phyloP scores from a whole-genome alignment of 2,329 filamentous ascomycete genomes.

The Ceratocystis harringtonii region DNA sequence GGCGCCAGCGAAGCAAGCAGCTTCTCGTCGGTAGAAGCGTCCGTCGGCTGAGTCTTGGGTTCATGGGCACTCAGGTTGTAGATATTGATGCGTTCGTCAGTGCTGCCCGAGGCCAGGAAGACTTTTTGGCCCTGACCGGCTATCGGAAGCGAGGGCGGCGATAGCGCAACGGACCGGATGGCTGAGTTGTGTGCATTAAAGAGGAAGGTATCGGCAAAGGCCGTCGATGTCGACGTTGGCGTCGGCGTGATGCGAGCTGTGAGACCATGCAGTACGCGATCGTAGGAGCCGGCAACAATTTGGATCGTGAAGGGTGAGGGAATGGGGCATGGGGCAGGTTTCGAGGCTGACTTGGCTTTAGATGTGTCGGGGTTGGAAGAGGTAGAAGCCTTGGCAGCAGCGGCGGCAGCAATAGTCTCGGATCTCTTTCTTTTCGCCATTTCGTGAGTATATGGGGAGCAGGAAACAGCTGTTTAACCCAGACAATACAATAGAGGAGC shows the following conservation, averaged over 20 bases:
- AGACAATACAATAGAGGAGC: background rate
- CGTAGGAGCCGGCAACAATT: conserved; percentile 85
- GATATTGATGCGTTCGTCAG: conserved; percentile 87
- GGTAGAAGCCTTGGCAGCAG: conserved; percentile 23
- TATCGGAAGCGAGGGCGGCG: conserved; percentile 50
- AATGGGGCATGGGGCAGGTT: conserved; percentile 12
- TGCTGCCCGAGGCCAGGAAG: conserved; percentile 78
- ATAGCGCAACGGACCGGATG: conserved; percentile 77
- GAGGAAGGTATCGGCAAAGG: conserved; percentile 84
- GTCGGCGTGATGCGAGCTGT: conserved; percentile 49
- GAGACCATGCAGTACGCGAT: conserved; percentile 79
- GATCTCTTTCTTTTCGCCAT: conserved; percentile 39
- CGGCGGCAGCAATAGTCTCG: conserved; percentile 22
- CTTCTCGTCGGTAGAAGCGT: conserved; percentile 26
- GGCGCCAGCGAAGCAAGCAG: conserved; percentile 52
- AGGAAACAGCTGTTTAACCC: background rate
- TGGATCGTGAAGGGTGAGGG: conserved; percentile 49
- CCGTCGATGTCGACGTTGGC: conserved; percentile 32
- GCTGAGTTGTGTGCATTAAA: conserved; percentile 88
- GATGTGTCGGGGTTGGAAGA: conserved; percentile 5
- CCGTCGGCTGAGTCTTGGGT: conserved; percentile 28
- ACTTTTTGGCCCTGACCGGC: conserved; percentile 61
- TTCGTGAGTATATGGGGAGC: conserved; percentile 1
- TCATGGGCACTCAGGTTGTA: conserved; percentile 70
- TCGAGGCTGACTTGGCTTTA: conserved; percentile 2